Base-by-base conservation (phyloP, 768 basidiomycete genomes). In the Boletus rubroflammeus region DNA sequence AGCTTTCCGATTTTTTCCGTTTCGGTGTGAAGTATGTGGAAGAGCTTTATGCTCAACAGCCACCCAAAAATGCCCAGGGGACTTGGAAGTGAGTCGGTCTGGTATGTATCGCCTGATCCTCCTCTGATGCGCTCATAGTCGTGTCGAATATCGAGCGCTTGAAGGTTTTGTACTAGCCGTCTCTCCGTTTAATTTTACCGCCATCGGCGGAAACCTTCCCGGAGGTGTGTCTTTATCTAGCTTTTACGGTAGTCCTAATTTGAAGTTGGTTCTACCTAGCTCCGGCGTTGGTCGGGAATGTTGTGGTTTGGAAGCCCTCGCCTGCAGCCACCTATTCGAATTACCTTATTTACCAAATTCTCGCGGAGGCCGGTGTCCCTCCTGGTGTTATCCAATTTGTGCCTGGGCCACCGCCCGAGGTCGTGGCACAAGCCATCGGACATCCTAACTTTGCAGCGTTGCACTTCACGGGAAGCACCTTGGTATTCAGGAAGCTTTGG, bases 91-190 rank as follows among this genome's bases (percentile, higher is more conserved):
- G 67, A 74, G 93, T 78, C 1, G 13, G 6, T 38, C 6, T 35
- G 42, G 10, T 26, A 11, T 26, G 45, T 43, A n/a, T 47, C 38
- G 6, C 25, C 26, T 3, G 3, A 10, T 13, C n/a, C 31, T 31
- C 29, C 28, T 48, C 51, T 64, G 29, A 72, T 26, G 6, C 41
- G 17, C 45, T 32, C 21, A 6, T 63, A 97, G 95, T 76, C 94
- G 96, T 43, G 82, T 87, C 38, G 97, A 99, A 73, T 98, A 95
- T 72, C 91, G 97, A 56, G 84, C 96, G 1, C 80, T 99, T n/a
- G 97, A 98, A 74, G 97, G 97, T 23, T 99, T 99, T 75, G 92
- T 98, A 25, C 81, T 98, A 47, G 97, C 97, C 14, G 90, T 98
- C 38, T 94, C 97, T 7, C 97, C 97, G 0, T 98, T 99, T 79